Evolutionary conservation across 306 rosid species (phyloP).

Genomic region (Morella rubra): DNA sequence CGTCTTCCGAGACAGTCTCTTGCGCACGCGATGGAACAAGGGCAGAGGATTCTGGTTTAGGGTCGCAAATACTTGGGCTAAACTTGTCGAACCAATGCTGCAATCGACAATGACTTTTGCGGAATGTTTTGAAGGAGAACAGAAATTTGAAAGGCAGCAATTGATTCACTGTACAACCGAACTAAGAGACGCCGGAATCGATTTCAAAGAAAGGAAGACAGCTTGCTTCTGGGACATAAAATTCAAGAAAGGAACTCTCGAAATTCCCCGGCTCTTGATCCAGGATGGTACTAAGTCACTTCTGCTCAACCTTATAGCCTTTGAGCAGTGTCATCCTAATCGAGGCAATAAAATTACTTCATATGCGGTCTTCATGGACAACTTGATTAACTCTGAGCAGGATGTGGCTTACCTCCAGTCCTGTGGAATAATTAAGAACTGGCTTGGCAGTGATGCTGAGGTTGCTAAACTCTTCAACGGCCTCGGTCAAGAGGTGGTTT

Average conservation of each 20-base stretch:
- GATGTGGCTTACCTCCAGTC: conserved; percentile 85
- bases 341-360: conserved; percentile 79
- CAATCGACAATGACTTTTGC: no score
- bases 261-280: conserved; percentile 64
- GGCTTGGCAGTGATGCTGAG: conserved; percentile 93
- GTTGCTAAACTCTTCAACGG: conserved; percentile 81
- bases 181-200: conserved; percentile 76
- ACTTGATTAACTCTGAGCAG: conserved; percentile 75
- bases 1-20: conserved; percentile 67
- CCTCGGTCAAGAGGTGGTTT: conserved; percentile 64
- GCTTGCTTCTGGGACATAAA: conserved; percentile 83
- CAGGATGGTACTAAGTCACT: conserved; percentile 85
- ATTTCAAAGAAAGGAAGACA: conserved; percentile 67
- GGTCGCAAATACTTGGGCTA: no score
- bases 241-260: conserved; percentile 62
- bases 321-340: conserved; percentile 82
- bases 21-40: conserved; percentile 18
- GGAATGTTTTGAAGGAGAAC: no score
- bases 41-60: no score
- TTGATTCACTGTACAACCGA: conserved; percentile 79
- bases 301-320: conserved; percentile 70
- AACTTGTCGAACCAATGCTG: no score
- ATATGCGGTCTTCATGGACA: conserved; percentile 80
- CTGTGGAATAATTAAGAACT: conserved; percentile 80
- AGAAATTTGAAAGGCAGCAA: conserved; percentile 41